Conservation (phyloP, 495 filamentous ascomycete species). For the Mytilinidion resinicola region DNA sequence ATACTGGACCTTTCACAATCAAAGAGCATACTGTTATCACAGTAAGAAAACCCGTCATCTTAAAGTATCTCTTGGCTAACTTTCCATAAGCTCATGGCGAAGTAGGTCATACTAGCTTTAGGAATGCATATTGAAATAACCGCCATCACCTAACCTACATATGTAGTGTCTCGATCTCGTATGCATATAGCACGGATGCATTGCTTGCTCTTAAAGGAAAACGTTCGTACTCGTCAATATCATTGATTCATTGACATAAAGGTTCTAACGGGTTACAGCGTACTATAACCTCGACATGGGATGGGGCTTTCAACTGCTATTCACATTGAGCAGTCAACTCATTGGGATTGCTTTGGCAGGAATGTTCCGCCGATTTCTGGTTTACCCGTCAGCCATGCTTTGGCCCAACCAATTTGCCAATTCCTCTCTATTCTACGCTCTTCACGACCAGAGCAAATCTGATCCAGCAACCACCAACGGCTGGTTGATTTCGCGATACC, state of each 20-base stretch:
- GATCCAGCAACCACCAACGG: slow-evolving; percentile 54
- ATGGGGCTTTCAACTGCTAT: slow-evolving; percentile 60
- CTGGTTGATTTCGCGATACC: slow-evolving; percentile 60
- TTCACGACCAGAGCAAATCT: slow-evolving; percentile 58
- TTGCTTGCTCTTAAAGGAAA: slow-evolving; percentile 12
- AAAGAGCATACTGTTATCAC: slow-evolving; percentile 25
- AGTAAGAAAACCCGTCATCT: not conserved
- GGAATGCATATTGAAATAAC: too few relatives aligned
- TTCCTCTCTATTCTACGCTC: slow-evolving; percentile 60
- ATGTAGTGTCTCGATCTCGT: slow-evolving; percentile 11
- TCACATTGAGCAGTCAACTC: slow-evolving; percentile 64
- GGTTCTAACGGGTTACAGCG: not conserved
- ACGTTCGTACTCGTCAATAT: not conserved
- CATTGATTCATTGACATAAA: too few relatives aligned
- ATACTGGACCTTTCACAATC: slow-evolving; percentile 28
- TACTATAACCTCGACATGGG: slow-evolving; percentile 60
- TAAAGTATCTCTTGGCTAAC: not conserved
- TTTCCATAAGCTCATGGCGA: slow-evolving; percentile 8
- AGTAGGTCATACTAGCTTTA: too few relatives aligned
- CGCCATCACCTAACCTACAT: too few relatives aligned
- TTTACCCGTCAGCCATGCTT: slow-evolving; percentile 67
- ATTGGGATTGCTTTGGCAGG: slow-evolving; percentile 71
- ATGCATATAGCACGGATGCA: slow-evolving; percentile 17
- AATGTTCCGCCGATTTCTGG: slow-evolving; percentile 58
- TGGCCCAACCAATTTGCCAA: slow-evolving; percentile 64